phyloP scores from a whole-genome alignment of 164 flowering plant species.

The Vitis amurensis region DNA sequence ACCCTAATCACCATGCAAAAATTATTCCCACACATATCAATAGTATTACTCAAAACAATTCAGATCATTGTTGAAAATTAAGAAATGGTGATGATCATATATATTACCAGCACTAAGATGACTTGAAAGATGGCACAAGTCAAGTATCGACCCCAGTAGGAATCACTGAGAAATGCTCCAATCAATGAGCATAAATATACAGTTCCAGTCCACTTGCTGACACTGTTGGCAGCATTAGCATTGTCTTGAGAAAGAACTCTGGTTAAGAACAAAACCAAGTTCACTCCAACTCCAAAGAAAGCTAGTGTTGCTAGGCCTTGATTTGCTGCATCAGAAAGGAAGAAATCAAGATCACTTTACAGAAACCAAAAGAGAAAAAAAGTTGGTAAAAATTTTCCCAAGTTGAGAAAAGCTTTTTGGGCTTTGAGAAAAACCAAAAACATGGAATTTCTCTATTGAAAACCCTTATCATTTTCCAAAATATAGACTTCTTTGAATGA shows the following conservation, averaged over 20 bases:
- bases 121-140: conserved; percentile 78
- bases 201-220: conserved; percentile 84
- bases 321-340: conserved; percentile 49
- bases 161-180: conserved; percentile 86
- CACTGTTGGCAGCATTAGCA: conserved; percentile 74
- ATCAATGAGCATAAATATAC: conserved; percentile 75
- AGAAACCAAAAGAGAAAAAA: background rate
- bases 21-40: no score
- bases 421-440: no score
- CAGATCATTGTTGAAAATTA: background rate
- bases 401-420: no score
- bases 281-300: conserved; percentile 87
- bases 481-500: no score
- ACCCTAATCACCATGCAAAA: conserved; percentile 43
- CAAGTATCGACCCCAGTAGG: conserved; percentile 82
- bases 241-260: conserved; percentile 72
- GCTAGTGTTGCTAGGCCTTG: conserved; percentile 85
- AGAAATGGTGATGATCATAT: background rate
- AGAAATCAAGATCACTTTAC: no score
- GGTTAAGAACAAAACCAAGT: conserved; percentile 77
- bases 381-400: no score
- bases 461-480: no score
- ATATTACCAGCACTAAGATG: conserved; percentile 56
- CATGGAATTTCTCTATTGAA: no score
- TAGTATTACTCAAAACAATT: no score